phyloP scores from a whole-genome alignment of 179 eudicot species.

The Gypsophila paniculata region DNA sequence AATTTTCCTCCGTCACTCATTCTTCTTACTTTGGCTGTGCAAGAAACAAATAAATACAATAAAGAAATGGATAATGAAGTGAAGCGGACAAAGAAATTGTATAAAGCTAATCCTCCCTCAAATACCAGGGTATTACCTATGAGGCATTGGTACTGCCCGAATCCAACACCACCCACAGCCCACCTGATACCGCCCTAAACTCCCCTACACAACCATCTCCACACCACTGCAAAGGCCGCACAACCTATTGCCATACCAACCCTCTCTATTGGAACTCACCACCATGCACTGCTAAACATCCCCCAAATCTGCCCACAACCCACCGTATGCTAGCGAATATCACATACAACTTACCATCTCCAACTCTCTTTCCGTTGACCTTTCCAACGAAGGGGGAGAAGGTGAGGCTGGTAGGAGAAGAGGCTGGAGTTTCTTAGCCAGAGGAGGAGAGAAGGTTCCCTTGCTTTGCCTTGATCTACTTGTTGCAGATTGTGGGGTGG shows the following conservation, averaged over 20 bases:
- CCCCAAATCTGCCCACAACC: neutral
- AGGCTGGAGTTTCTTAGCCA: neutral
- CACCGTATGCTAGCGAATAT: neutral
- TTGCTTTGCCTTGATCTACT: neutral
- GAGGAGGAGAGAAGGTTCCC: neutral
- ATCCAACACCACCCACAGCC: neutral
- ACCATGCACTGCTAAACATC: neutral
- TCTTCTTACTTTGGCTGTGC: no score
- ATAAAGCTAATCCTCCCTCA: neutral
- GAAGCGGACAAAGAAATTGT: neutral
- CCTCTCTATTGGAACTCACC: neutral
- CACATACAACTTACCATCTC: neutral
- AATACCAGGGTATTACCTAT: neutral
- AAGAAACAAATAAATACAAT: neutral
- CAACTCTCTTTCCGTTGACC: neutral
- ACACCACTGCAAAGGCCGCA: neutral
- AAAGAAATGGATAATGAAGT: neutral
- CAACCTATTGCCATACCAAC: neutral
- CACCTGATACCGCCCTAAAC: neutral
- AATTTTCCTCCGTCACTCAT: neutral
- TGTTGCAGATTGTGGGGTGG: neutral
- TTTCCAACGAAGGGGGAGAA: neutral
- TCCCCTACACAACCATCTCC: no score
- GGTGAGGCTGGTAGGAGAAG: neutral
- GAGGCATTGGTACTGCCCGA: neutral